A percentile compares a stretch with the other conserved stretches of the same genome.
phyloP scores from a whole-genome alignment of 805 yeast species.

The Zygosaccharomyces kombuchaensis region DNA sequence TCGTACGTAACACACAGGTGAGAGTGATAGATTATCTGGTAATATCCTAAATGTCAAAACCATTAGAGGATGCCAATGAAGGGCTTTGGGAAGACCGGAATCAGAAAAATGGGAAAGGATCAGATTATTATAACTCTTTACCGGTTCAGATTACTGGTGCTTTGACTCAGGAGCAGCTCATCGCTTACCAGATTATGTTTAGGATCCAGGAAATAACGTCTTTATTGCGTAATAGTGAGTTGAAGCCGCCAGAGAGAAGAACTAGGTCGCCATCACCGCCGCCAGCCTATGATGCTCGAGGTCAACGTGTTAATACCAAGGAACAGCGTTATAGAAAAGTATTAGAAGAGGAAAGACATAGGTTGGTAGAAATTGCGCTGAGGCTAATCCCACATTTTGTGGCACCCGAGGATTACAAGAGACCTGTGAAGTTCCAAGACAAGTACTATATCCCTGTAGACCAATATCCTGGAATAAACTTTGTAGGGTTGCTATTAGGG shows the following conservation, averaged over 20 bases:
- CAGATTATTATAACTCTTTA: conserved; percentile 16
- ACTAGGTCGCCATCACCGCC: conserved; percentile 83
- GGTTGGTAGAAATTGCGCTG: conserved; percentile 69
- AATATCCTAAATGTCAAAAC: not conserved
- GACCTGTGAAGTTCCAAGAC: conserved; percentile 69
- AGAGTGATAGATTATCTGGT: not conserved
- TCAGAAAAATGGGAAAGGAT: not conserved
- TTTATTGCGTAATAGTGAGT: conserved; percentile 47
- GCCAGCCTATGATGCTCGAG: conserved; percentile 79
- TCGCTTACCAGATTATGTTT: conserved; percentile 62
- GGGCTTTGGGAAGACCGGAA: conserved; percentile 8
- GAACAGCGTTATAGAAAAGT: conserved; percentile 58
- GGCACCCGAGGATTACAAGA: conserved; percentile 74
- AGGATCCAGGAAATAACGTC: conserved; percentile 78
- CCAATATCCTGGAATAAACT: conserved; percentile 88
- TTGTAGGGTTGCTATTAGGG: conserved; percentile 85
- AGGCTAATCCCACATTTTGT: conserved; percentile 67
- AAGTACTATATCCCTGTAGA: conserved; percentile 80
- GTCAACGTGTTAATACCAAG: conserved; percentile 82
- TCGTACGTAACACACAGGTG: not conserved
- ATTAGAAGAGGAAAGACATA: conserved; percentile 75
- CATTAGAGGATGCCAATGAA: not conserved
- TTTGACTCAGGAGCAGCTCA: conserved; percentile 72
- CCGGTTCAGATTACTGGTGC: conserved; percentile 45
- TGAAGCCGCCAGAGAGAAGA: conserved; percentile 45